These are phyloP conservation scores for Seminavis robusta DNA, from an alignment of 108 stramenopile genomes.

Conservation along the genomic window DNA sequence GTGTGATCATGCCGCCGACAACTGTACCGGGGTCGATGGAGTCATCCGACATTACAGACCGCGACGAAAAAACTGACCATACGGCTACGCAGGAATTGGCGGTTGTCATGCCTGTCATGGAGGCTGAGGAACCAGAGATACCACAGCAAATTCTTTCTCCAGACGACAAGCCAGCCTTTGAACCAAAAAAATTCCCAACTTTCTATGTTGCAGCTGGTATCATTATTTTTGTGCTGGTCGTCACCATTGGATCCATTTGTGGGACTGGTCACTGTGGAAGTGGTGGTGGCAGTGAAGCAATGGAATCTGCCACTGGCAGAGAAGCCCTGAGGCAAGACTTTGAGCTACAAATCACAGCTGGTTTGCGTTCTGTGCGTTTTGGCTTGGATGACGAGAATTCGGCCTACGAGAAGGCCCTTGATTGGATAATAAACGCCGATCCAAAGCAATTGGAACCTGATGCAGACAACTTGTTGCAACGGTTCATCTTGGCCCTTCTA, in stretches of 20 bases:
- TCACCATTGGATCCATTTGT: too few relatives aligned
- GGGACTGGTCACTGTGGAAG: too few relatives aligned
- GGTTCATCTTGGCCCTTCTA: slow-evolving; percentile 58
- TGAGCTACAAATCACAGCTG: too few relatives aligned
- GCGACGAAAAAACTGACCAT: too few relatives aligned
- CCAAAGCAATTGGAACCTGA: slow-evolving; percentile 30
- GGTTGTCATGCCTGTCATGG: slow-evolving; percentile 61
- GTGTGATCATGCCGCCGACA: too few relatives aligned
- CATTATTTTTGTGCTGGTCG: slow-evolving; percentile 14
- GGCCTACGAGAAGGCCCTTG: slow-evolving; percentile 39
- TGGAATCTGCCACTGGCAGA: slow-evolving; percentile 13
- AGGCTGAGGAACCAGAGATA: slow-evolving; percentile 55
- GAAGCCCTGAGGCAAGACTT: too few relatives aligned
- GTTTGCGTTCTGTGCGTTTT: too few relatives aligned
- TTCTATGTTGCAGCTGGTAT: slow-evolving; percentile 37
- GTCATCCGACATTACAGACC: too few relatives aligned
- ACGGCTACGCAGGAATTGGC: slow-evolving; percentile 63
- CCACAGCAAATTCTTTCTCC: slow-evolving; percentile 72
- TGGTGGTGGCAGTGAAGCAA: slow-evolving; percentile 7
- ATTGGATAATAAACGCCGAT: slow-evolving; percentile 70
- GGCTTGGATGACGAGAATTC: slow-evolving; percentile 29
- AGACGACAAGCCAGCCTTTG: slow-evolving; percentile 66
- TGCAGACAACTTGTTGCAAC: slow-evolving; percentile 47
- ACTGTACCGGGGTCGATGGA: too few relatives aligned
- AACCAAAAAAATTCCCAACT: slow-evolving; percentile 55